A percentile compares a stretch with the other conserved stretches of the same genome.
Conservation (phyloP, 306 rosid species). For the barrel medic (Medicago truncatula) region DNA sequence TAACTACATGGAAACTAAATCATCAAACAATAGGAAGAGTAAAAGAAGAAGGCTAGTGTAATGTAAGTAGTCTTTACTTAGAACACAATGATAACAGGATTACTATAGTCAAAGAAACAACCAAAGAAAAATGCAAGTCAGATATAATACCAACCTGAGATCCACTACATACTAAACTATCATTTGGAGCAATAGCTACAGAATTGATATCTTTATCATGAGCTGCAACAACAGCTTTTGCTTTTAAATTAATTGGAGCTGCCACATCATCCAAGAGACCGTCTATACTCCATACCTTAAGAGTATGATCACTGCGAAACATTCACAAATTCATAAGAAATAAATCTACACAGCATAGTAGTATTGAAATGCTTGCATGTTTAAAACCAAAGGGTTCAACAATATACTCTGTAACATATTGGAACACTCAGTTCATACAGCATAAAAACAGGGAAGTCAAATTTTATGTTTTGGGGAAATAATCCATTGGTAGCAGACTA, state of each 20-base stretch:
- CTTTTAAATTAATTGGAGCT: conserved; percentile 68
- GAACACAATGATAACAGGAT: conserved; percentile 1
- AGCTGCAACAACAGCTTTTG: conserved; percentile 91
- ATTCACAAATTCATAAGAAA: conserved; percentile 30
- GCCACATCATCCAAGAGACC: conserved; percentile 56
- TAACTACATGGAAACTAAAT: conserved; percentile 4
- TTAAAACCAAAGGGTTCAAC: conserved; percentile 19
- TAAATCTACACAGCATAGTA: conserved; percentile 9
- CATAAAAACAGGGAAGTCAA: conserved; percentile 25
- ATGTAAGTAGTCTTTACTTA: conserved; percentile 12
- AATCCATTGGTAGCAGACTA: conserved; percentile 16
- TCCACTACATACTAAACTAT: conserved; percentile 92
- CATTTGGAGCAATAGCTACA: conserved; percentile 95
- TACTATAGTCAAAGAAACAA: conserved; percentile 9
- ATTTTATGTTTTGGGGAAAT: conserved; percentile 16
- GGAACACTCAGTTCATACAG: conserved; percentile 23
- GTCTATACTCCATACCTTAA: conserved; percentile 89
- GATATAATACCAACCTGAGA: conserved; percentile 76
- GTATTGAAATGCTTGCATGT: not conserved
- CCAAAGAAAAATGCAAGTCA: conserved; percentile 27
- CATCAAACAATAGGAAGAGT: not conserved
- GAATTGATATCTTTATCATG: conserved; percentile 97
- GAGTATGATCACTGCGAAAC: conserved; percentile 80
- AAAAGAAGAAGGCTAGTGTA: conserved; percentile 16
- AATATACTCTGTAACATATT: not conserved